Evolutionary conservation across 148 eudicot species (phyloP), one percentile per base, ranked within the genome.

Genomic region (Camellia granthamiana): DNA sequence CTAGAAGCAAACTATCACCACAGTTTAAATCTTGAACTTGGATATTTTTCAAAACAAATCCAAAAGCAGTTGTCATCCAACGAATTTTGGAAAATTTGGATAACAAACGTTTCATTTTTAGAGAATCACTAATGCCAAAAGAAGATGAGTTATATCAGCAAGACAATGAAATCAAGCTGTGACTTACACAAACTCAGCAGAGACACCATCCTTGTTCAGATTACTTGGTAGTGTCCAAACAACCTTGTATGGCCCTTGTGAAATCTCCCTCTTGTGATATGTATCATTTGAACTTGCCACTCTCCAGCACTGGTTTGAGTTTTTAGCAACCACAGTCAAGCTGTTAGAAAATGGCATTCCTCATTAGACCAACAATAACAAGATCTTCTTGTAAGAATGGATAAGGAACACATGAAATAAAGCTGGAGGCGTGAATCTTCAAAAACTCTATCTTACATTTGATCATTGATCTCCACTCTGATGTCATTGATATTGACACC

Each of bases 131-230:
- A 81, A 5, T 51, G 47, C 13, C 52, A 43, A 21, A 62, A 42
- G 2, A 42, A 49, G 56, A 21, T 42, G 60, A 5, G 21, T 14
- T 23, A 7, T 30, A 51, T 54, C 55, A 54, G 13, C 6, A 69
- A 47, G 78, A 42, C 21, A 15, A 72, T 13, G 41, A 60, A 46
- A 71, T 72, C 59, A 61, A 63, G 49, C 69, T 54, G 64, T 65
- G 59, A 86, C 97, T 87, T 89, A 93, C 97, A 87, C 85, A 79
- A 93, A 84, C 82, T 93, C 97, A 52, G 97, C 97, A 9, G 88
- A 88, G 76, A 91, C 83, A 41, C 76, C 55, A 21, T 88, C 89
- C 85, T 83, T 93, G 88, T 93, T 78, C 52, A 83, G 89, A 81
- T 84, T 81, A 71, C 80, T 41, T 2, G 97, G 94, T 66, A 91